Evolutionary conservation across 2,329 filamentous ascomycete species (phyloP).

Genomic region (Cercospora nicotianae): DNA sequence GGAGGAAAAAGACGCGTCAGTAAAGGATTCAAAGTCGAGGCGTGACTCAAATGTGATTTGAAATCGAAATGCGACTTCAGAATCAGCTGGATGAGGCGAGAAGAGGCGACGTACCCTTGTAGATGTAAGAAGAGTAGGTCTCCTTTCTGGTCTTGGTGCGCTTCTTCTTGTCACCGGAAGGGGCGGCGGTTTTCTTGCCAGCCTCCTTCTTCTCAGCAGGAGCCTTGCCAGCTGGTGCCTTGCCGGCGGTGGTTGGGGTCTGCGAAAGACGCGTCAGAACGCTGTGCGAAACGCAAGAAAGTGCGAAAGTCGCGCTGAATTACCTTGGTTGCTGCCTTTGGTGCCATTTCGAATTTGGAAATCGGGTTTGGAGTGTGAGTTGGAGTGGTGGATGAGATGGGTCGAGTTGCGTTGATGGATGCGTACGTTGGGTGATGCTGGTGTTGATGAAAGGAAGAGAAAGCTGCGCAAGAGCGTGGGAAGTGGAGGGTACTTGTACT

Average conservation of each 20-base stretch:
- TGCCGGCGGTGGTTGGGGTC: slow-evolving; percentile 91
- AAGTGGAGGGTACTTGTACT: slow-evolving; percentile 13
- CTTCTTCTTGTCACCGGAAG: slow-evolving; percentile 99
- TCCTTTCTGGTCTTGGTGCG: slow-evolving; percentile 99
- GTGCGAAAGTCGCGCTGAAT: slow-evolving; percentile 13
- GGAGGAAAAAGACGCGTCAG: slow-evolving; percentile 43
- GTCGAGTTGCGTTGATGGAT: slow-evolving; percentile 35
- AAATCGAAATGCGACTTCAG: slow-evolving; percentile 26
- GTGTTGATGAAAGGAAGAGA: slow-evolving; percentile 42
- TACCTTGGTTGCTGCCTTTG: slow-evolving; percentile 88
- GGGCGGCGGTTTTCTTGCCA: slow-evolving; percentile 95
- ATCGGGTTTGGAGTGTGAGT: slow-evolving; percentile 34
- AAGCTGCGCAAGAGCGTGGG: slow-evolving; percentile 22
- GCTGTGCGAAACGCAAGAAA: slow-evolving; percentile 14
- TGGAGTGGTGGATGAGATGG: slow-evolving; percentile 35
- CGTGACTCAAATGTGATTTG: slow-evolving; percentile 22
- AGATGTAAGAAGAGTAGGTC: slow-evolving; percentile 99
- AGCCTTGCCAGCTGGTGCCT: slow-evolving; percentile 78
- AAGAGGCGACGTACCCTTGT: slow-evolving; percentile 74
- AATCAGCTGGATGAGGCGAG: slow-evolving; percentile 18
- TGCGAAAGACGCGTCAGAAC: slow-evolving; percentile 30
- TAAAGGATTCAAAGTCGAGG: slow-evolving; percentile 15
- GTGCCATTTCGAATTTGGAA: slow-evolving; percentile 72
- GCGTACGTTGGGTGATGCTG: slow-evolving; percentile 31
- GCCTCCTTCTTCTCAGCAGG: slow-evolving; percentile 99